These are phyloP conservation scores for Lentinula sp. DNA, from an alignment of 768 basidiomycete species.

Conservation along the genomic window DNA sequence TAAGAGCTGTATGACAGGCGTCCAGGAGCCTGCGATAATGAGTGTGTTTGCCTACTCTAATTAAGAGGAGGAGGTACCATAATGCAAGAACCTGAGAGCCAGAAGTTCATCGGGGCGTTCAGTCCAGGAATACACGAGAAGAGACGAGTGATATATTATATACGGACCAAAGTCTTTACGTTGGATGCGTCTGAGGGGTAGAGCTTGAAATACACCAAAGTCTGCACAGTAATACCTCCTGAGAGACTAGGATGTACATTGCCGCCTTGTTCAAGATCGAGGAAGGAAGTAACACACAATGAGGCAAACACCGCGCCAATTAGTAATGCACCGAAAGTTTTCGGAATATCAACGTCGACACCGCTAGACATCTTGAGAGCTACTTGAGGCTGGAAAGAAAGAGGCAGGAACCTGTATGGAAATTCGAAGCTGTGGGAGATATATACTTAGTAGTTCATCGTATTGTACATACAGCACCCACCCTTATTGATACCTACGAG, in stretches of 20 bases:
- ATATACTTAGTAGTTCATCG: neutral
- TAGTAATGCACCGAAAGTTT: constrained; percentile 31
- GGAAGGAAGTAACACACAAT: constrained; percentile 18
- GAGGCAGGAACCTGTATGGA: neutral
- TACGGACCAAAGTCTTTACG: constrained; percentile 24
- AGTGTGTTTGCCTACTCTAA: constrained; percentile 1
- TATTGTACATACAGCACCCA: neutral
- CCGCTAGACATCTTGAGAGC: constrained; percentile 1
- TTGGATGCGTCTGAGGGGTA: constrained; percentile 21
- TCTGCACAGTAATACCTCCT: constrained; percentile 29
- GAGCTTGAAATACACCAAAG: constrained; percentile 26
- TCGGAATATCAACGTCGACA: constrained; percentile 17
- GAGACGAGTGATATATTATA: neutral
- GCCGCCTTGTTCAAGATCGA: neutral
- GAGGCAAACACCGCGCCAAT: constrained; percentile 31
- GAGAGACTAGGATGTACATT: constrained; percentile 17
- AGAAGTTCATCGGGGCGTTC: neutral
- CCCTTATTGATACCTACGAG: neutral
- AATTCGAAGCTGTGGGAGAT: no score
- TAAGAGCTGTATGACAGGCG: constrained; percentile 28
- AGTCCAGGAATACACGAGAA: neutral
- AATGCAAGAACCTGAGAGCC: constrained; percentile 22
- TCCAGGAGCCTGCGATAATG: constrained; percentile 26
- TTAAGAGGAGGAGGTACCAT: constrained; percentile 16
- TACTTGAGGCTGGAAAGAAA: neutral